phyloP scores from a whole-genome alignment of 371 early-diverging fungal species.

The Dichotomocladium elegans region DNA sequence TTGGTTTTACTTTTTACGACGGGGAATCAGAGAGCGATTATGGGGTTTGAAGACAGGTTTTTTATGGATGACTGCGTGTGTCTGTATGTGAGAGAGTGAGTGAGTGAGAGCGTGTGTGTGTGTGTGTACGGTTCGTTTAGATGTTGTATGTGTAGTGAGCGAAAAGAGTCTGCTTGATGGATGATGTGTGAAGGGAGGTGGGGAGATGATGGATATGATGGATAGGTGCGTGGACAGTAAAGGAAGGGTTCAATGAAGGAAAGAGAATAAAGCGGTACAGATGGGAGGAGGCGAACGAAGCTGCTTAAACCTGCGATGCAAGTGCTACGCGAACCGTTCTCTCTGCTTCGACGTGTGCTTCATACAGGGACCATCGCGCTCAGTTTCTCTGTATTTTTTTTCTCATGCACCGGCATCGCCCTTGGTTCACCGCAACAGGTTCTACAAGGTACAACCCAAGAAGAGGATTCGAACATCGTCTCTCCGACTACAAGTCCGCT shows the following conservation, averaged over 20 bases:
- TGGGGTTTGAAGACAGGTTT: background rate
- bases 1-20: background rate
- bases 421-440: no score
- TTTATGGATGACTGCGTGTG: background rate
- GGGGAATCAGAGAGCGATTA: background rate
- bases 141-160: background rate
- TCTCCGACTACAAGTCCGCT: background rate
- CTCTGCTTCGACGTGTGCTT: no score
- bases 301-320: no score
- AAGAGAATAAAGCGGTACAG: background rate
- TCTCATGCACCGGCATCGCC: conserved; percentile 4
- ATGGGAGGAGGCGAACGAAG: background rate
- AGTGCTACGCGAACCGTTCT: conserved; percentile 1
- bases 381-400: conserved; percentile 1
- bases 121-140: background rate
- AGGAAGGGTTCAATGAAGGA: background rate
- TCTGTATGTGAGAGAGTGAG: background rate
- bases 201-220: background rate
- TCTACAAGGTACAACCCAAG: background rate
- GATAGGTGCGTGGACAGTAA: background rate
- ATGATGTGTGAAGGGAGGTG: background rate
- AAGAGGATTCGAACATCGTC: background rate
- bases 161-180: background rate
- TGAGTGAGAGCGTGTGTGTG: background rate
- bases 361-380: no score